phyloP scores from a whole-genome alignment of 306 rosid species.

The Ormosia emarginata region DNA sequence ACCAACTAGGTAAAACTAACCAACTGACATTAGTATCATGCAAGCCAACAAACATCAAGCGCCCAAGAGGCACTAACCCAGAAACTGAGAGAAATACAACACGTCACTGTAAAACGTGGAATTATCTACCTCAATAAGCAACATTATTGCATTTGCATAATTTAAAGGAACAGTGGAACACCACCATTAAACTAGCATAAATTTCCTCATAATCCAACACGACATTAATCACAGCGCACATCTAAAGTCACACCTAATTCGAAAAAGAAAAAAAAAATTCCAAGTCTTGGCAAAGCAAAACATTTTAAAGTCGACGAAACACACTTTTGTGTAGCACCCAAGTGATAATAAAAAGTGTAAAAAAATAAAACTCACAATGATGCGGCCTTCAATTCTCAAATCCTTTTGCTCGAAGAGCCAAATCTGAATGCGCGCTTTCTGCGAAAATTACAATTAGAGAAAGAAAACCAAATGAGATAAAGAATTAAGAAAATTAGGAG shows the following conservation, averaged over 20 bases:
- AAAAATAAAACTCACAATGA: constrained; percentile 50
- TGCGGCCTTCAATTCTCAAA: constrained; percentile 80
- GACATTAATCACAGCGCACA: background rate
- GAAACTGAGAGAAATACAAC: background rate
- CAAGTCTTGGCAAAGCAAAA: background rate
- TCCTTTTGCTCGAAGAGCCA: constrained; percentile 89
- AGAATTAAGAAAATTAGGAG: background rate
- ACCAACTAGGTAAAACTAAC: background rate
- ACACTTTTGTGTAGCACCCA: background rate
- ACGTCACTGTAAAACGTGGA: background rate
- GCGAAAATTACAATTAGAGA: background rate
- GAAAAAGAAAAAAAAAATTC: background rate
- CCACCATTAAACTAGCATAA: background rate
- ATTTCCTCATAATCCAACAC: background rate
- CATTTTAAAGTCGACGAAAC: background rate
- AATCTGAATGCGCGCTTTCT: constrained; percentile 91
- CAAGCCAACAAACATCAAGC: background rate
- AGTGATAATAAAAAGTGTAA: background rate
- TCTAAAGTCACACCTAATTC: background rate
- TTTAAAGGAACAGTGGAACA: background rate
- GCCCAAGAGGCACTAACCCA: background rate
- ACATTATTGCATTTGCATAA: background rate
- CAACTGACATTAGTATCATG: background rate
- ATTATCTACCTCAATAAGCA: background rate
- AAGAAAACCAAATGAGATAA: background rate